Evolutionary conservation across 2,329 filamentous ascomycete genomes (phyloP), one percentile per base, ranked within the genome.

Genomic region (Dactylellina leptospora): DNA sequence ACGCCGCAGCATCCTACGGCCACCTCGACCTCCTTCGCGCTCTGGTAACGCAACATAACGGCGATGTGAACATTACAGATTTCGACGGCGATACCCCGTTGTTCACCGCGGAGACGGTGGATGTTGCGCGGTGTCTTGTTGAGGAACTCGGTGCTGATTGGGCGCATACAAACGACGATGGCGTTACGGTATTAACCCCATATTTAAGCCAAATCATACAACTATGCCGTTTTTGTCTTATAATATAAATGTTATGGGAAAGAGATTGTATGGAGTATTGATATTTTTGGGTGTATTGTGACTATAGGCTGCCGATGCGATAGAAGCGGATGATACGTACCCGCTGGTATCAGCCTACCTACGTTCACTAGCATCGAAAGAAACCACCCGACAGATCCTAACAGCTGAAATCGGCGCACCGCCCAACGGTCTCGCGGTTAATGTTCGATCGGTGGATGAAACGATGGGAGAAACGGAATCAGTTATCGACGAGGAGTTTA

Each of bases 81-180:
- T 91, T 96, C 79, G 95, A 99, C 79, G 86, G 88, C 63, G 95
- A 99, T 81, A 97, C 93, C 0, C 90, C 93, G n/a, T 83, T 99
- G 3, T 99, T 96, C 78, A 91, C 92, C n/a, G 87, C 88, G 25
- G 95, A 99, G 80, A 91, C 87, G 0, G 83, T 90, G 51, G 88
- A 90, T 2, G 88, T 92, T 44, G 93, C 93, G 18, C 86, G 86
- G 76, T 85, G 88, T 56, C 83, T 99, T 5, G 86, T 97, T 2
- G 91, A 96, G 77, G 92, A 96, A 79, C 83, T 97, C 2, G 86
- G 88, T 3, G 86, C 90, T 28, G 87, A 96, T 76, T 80, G 86
- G 36, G 81, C 80, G 18, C 82, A 88, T 69, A 84, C 82, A 75
- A 93, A 95, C 74, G 82, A 84, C 20, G 91, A 96, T 13, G 92